These are phyloP conservation scores for Chaetomium fimeti DNA, from an alignment of 495 filamentous ascomycete species.

Conservation along the genomic window DNA sequence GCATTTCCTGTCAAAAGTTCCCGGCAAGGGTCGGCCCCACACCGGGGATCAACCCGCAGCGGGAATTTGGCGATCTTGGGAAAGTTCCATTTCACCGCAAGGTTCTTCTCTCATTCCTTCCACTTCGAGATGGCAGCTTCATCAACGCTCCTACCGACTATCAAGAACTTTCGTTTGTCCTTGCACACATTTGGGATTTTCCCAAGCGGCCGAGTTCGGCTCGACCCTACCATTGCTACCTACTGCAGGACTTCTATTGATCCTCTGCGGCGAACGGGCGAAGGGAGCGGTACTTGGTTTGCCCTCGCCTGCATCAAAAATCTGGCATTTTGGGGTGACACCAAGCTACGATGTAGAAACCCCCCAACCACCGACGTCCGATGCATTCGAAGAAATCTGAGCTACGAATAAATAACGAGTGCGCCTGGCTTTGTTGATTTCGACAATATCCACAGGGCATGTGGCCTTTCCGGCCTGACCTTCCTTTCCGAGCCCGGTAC, in stretches of 20 bases:
- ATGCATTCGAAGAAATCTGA: too few species aligned
- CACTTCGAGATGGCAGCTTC: background rate
- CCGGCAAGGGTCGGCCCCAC: background rate
- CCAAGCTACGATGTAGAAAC: background rate
- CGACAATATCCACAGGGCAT: too few species aligned
- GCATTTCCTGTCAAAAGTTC: slow-evolving; percentile 6
- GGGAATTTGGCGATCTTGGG: slow-evolving; percentile 2
- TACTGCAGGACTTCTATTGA: background rate
- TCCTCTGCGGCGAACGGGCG: too few species aligned
- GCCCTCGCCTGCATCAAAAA: slow-evolving; percentile 1
- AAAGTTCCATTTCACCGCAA: slow-evolving; percentile 1
- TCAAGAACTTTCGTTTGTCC: too few species aligned
- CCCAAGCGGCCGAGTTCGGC: too few species aligned
- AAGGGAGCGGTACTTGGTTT: background rate
- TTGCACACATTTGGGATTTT: too few species aligned
- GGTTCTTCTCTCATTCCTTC: background rate
- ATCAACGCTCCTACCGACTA: too few species aligned
- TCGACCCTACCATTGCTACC: background rate
- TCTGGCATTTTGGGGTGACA: slow-evolving; percentile 11
- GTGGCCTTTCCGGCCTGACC: too few species aligned
- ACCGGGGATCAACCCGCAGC: background rate
- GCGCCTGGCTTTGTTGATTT: too few species aligned
- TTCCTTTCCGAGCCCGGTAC: too few species aligned
- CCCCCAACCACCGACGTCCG: background rate
- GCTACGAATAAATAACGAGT: too few species aligned